Conservation (phyloP, 2,329 filamentous ascomycete species). For the Xylariales sp. region DNA sequence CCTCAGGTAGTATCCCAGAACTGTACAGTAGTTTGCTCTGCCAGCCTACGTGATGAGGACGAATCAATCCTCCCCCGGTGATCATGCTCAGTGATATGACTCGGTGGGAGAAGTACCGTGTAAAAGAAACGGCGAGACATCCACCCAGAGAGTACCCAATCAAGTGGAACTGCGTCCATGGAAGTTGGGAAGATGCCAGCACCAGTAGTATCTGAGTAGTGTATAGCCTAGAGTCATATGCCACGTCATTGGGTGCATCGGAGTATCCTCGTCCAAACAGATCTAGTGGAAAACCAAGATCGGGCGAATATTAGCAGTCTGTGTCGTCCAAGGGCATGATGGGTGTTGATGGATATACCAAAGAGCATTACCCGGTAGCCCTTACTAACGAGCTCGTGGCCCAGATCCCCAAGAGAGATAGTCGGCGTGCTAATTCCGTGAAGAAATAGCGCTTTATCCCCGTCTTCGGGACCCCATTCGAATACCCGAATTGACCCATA, state of each 20-base stretch:
- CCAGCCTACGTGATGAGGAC: conserved; percentile 56
- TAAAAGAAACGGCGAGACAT: conserved; percentile 66
- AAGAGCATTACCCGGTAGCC: conserved; percentile 79
- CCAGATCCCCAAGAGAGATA: conserved; percentile 62
- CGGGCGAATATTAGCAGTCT: no score
- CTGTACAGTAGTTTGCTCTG: conserved; percentile 61
- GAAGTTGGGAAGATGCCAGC: conserved; percentile 56
- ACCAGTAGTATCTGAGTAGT: conserved; percentile 61
- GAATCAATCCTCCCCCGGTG: conserved; percentile 65
- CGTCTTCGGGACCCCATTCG: conserved; percentile 72
- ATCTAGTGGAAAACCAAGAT: conserved; percentile 40
- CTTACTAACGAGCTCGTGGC: conserved; percentile 56
- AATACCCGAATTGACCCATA: conserved; percentile 72
- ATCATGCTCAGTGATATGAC: conserved; percentile 62
- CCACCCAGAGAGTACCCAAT: conserved; percentile 80
- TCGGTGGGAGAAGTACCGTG: conserved; percentile 61
- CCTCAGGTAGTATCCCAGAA: conserved; percentile 54
- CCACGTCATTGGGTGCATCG: conserved; percentile 57
- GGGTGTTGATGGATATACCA: conserved; percentile 49
- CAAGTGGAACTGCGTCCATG: conserved; percentile 64
- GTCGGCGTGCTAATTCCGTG: conserved; percentile 81
- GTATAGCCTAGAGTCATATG: conserved; percentile 62
- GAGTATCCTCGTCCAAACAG: conserved; percentile 76
- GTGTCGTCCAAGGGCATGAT: no score
- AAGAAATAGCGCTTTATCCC: conserved; percentile 68